Percentiles rank a stretch among this genome's conserved stretches.
These are phyloP conservation scores for Candida alai DNA, from an alignment of 805 yeast species.

Conservation along the genomic window DNA sequence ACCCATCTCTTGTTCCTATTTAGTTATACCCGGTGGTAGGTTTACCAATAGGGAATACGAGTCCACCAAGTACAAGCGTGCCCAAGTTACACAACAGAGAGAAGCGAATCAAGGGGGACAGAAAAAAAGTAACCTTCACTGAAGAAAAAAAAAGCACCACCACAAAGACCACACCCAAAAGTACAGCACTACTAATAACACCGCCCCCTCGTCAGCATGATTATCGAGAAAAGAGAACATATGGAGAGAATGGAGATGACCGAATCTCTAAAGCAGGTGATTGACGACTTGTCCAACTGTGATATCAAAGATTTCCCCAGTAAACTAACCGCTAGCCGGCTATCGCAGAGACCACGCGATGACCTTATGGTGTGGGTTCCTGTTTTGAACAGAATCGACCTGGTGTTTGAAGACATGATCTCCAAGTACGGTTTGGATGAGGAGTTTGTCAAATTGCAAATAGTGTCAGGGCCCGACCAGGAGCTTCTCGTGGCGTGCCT, in stretches of 20 bases:
- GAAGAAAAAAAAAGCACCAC: too few species aligned
- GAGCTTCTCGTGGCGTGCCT: conserved; percentile 48
- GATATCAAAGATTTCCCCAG: conserved; percentile 37
- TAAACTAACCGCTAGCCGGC: conserved; percentile 32
- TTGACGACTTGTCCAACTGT: conserved; percentile 36
- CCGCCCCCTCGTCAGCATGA: conserved; percentile 20
- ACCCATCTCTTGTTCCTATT: too few species aligned
- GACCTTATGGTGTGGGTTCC: conserved; percentile 75
- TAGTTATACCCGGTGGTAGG: too few species aligned
- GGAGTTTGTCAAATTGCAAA: conserved; percentile 43
- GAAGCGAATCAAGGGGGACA: too few species aligned
- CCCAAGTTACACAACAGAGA: too few species aligned
- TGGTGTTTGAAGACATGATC: conserved; percentile 51
- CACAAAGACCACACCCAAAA: background rate
- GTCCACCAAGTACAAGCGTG: too few species aligned
- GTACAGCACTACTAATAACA: background rate
- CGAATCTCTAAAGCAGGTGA: conserved; percentile 25
- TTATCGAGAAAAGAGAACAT: conserved; percentile 28
- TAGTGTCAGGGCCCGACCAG: conserved; percentile 46
- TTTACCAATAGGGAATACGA: too few species aligned
- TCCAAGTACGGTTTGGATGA: conserved; percentile 50
- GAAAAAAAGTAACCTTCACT: too few species aligned
- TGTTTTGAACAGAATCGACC: conserved; percentile 72
- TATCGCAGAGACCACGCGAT: conserved; percentile 63
- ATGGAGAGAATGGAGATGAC: conserved; percentile 27